A percentile compares a stretch with the other conserved stretches of the same genome.
phyloP scores from a whole-genome alignment of 2,329 filamentous ascomycete genomes.

The Lasiodiplodia sp. region DNA sequence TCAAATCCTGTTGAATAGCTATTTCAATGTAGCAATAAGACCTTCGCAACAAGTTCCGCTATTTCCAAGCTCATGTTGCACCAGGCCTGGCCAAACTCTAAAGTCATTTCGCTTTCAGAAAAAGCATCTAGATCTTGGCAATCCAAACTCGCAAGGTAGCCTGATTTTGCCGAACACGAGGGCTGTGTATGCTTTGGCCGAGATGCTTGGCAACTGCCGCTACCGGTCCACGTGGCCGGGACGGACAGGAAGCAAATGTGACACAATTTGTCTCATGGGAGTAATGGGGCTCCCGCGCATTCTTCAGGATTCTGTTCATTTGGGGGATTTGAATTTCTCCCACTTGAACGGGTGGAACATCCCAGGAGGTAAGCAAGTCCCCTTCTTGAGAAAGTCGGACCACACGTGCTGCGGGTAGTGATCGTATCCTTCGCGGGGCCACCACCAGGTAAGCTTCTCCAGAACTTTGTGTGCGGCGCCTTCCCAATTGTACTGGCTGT shows the following conservation, averaged over 20 bases:
- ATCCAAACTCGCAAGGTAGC: background rate
- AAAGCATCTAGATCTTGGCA: slow-evolving; percentile 2
- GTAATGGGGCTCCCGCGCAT: background rate
- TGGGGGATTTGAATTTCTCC: slow-evolving; percentile 17
- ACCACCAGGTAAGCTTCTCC: slow-evolving; percentile 29
- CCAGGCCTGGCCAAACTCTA: background rate
- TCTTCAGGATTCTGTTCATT: background rate
- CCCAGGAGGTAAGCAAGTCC: slow-evolving; percentile 21
- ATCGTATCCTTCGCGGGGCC: slow-evolving; percentile 26
- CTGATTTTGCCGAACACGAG: background rate
- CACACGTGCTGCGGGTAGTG: slow-evolving; percentile 28
- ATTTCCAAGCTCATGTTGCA: background rate
- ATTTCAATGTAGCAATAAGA: background rate
- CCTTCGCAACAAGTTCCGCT: slow-evolving; percentile 2
- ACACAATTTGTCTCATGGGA: too few species aligned
- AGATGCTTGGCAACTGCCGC: background rate
- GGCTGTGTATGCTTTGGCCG: background rate
- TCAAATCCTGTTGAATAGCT: background rate
- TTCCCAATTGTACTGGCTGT: slow-evolving; percentile 29
- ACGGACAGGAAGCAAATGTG: background rate
- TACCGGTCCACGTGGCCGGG: background rate
- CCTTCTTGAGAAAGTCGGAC: slow-evolving; percentile 22
- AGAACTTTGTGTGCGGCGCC: slow-evolving; percentile 18
- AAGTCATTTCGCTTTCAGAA: background rate
- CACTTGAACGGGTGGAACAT: slow-evolving; percentile 31